A percentile compares a stretch with the other conserved stretches of the same genome.
These are phyloP conservation scores for Yamadazyma aaseri DNA, from an alignment of 1,139 yeast genomes.

Conservation along the genomic window DNA sequence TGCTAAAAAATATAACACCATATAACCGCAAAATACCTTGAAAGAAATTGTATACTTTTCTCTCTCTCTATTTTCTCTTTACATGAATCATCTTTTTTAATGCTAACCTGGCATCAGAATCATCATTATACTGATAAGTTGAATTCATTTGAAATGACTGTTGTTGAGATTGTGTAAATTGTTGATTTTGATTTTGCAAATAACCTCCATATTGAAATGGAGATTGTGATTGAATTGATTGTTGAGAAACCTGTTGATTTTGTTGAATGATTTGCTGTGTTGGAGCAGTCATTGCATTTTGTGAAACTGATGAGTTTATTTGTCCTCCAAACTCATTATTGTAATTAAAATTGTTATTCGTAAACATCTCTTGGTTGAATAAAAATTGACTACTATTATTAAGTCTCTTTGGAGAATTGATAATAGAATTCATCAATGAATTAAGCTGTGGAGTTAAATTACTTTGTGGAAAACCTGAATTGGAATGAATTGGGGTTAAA, in stretches of 20 bases:
- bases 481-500: conserved; percentile 27
- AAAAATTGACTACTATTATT: conserved; percentile 22
- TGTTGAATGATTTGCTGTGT: conserved; percentile 6
- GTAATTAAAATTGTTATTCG: conserved; percentile 10
- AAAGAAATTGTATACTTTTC: no score
- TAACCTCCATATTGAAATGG: conserved; percentile 3
- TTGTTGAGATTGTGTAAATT: conserved; percentile 9
- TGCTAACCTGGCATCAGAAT: conserved; percentile 43
- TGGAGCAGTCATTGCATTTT: neutral
- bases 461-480: conserved; percentile 7
- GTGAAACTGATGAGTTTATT: neutral
- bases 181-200: conserved; percentile 10
- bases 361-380: conserved; percentile 32
- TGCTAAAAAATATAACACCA: neutral
- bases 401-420: conserved; percentile 36
- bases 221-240: conserved; percentile 1
- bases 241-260: conserved; percentile 6
- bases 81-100: conserved; percentile 40
- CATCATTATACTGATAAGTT: conserved; percentile 20
- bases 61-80: conserved; percentile 22
- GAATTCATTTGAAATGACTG: conserved; percentile 3
- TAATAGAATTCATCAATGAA: conserved; percentile 42
- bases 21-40: no score
- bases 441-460: conserved; percentile 47
- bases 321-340: conserved; percentile 1